phyloP scores from a whole-genome alignment of 2,329 filamentous ascomycete species.

The Myriangium duriaei region DNA sequence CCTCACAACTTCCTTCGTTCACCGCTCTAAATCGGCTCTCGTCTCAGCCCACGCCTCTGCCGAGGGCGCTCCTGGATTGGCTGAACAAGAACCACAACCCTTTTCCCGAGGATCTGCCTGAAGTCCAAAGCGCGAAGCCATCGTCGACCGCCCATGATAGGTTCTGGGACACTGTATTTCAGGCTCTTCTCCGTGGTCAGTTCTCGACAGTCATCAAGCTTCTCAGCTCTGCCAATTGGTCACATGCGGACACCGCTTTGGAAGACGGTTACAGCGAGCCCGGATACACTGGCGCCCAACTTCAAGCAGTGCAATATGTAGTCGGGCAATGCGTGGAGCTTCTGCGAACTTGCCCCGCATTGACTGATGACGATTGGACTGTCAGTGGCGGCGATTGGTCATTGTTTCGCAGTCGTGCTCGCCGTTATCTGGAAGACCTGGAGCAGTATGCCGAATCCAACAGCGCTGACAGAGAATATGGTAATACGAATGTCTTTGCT shows the following conservation, averaged over 20 bases:
- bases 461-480: conserved; percentile 35
- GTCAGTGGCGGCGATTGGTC: conserved; percentile 71
- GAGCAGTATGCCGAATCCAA: conserved; percentile 68
- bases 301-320: conserved; percentile 67
- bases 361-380: conserved; percentile 62
- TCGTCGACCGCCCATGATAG: conserved; percentile 63
- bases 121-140: conserved; percentile 51
- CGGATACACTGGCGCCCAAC: conserved; percentile 60
- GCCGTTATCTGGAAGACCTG: conserved; percentile 56
- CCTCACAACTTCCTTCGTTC: conserved; percentile 11
- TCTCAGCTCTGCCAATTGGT: conserved; percentile 65
- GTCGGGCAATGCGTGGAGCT: conserved; percentile 55
- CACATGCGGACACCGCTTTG: conserved; percentile 52
- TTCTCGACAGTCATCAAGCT: conserved; percentile 54
- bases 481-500: conserved; percentile 22
- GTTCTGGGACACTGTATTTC: conserved; percentile 80
- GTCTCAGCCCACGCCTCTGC: conserved; percentile 40
- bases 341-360: conserved; percentile 60
- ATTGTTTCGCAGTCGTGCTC: conserved; percentile 65
- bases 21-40: conserved; percentile 7
- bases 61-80: conserved; percentile 74
- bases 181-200: conserved; percentile 61
- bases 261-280: conserved; percentile 46
- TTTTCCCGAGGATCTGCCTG: conserved; percentile 53
- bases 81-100: conserved; percentile 62